Percentiles rank a stretch among this genome's conserved stretches.
These are phyloP conservation scores for Ocimum tenuiflorum DNA, from an alignment of 257 asterid genomes.

Conservation along the genomic window DNA sequence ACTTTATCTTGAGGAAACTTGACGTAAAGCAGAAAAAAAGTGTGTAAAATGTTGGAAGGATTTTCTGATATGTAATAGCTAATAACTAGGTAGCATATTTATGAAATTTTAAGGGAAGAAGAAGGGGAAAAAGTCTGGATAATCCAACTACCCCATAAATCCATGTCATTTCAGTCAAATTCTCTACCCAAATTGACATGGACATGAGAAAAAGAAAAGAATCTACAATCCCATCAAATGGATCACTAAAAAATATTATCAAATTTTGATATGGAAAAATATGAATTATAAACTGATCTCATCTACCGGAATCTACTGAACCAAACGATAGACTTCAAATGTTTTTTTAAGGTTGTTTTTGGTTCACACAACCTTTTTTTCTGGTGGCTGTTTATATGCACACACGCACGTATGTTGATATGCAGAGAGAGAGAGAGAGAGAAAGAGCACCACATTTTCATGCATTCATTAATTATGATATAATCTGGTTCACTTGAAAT, in stretches of 20 bases:
- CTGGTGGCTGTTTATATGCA: conserved; percentile 12
- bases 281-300: background rate
- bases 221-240: conserved; percentile 23
- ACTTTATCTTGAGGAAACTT: conserved; percentile 24
- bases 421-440: background rate
- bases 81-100: background rate
- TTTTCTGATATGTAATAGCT: background rate
- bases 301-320: background rate
- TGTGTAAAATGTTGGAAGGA: conserved; percentile 3
- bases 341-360: conserved; percentile 32
- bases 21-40: conserved; percentile 19
- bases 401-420: too few relatives aligned
- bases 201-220: conserved; percentile 38
- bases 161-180: conserved; percentile 34
- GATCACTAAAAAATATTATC: background rate
- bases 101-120: conserved; percentile 1
- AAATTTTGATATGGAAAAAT: background rate
- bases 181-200: conserved; percentile 33
- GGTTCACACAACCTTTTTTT: conserved; percentile 37
- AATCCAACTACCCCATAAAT: conserved; percentile 22
- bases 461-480: too few relatives aligned
- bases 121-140: background rate
- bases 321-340: conserved; percentile 12
- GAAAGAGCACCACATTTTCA: too few relatives aligned
- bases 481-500: too few relatives aligned